Percentiles rank a stretch among this genome's conserved stretches.
Conservation (phyloP, 176 grass and related monocot genomes). For the Phoenix roebelenii region DNA sequence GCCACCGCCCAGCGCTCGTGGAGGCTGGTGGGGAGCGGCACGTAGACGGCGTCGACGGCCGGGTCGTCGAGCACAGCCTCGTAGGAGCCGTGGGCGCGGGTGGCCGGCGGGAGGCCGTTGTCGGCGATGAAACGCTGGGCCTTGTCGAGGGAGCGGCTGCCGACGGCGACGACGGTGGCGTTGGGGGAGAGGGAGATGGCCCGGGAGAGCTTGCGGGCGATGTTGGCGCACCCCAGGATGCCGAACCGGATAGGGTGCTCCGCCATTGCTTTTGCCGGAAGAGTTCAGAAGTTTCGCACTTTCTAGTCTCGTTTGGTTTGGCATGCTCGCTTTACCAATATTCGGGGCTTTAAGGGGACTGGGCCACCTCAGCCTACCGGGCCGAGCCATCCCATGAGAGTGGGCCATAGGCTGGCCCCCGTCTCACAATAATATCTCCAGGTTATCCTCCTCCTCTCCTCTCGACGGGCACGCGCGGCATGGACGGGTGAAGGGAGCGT, state of each 20-base stretch:
- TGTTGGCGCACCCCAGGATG: conserved; percentile 66
- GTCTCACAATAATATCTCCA: too few relatives aligned
- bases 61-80: conserved; percentile 64
- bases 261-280: background rate
- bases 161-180: conserved; percentile 37
- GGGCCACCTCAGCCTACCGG: too few relatives aligned
- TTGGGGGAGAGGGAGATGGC: conserved; percentile 45
- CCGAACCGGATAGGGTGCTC: conserved; percentile 45
- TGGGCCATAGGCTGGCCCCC: too few relatives aligned
- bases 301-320: too few relatives aligned
- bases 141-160: conserved; percentile 52
- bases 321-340: too few relatives aligned
- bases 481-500: too few relatives aligned
- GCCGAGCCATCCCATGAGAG: too few relatives aligned
- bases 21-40: conserved; percentile 71
- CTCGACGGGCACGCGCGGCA: too few relatives aligned
- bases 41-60: conserved; percentile 59
- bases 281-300: too few relatives aligned
- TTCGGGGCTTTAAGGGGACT: too few relatives aligned
- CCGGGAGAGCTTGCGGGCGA: conserved; percentile 63
- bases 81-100: conserved; percentile 44
- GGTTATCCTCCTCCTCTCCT: too few relatives aligned
- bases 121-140: conserved; percentile 52
- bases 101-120: conserved; percentile 23
- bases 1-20: conserved; percentile 11